These are phyloP conservation scores for Aspergillus sp. DNA, from an alignment of 2,329 filamentous ascomycete genomes.

Conservation along the genomic window DNA sequence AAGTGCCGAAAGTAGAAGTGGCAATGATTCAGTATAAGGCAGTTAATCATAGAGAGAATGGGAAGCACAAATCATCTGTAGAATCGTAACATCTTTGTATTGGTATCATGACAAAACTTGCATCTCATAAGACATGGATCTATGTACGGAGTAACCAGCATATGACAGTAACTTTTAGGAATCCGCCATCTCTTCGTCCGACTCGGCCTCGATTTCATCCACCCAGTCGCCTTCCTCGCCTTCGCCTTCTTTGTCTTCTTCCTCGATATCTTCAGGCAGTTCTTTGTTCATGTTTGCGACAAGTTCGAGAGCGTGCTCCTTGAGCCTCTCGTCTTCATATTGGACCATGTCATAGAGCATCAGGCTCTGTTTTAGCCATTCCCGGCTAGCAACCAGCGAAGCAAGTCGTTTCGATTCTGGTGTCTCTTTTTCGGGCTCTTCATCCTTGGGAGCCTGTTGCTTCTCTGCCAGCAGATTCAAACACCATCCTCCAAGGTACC, in stretches of 20 bases:
- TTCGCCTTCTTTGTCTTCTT: conserved; percentile 51
- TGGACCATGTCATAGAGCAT: conserved; percentile 70
- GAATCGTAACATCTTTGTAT: conserved; percentile 12
- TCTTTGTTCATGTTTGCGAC: conserved; percentile 53
- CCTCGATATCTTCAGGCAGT: conserved; percentile 54
- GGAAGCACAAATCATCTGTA: neutral
- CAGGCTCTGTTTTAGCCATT: conserved; percentile 76
- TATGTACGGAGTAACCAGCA: too few relatives aligned
- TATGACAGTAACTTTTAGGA: conserved; percentile 25
- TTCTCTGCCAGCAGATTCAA: conserved; percentile 60
- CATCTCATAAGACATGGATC: too few relatives aligned
- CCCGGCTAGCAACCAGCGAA: conserved; percentile 65
- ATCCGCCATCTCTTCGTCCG: conserved; percentile 49
- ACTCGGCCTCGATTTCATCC: conserved; percentile 50
- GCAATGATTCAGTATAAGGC: neutral
- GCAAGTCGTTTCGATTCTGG: conserved; percentile 50
- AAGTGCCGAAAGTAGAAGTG: neutral
- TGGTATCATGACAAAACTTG: conserved; percentile 26
- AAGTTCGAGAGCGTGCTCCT: conserved; percentile 39
- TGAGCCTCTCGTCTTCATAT: conserved; percentile 55
- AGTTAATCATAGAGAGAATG: neutral
- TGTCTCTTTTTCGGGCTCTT: conserved; percentile 27
- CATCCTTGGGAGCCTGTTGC: conserved; percentile 33
- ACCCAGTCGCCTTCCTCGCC: conserved; percentile 50
- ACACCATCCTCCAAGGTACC: conserved; percentile 96